Conservation (phyloP, 2,329 filamentous ascomycete genomes). For the Fusarium floridanum region DNA sequence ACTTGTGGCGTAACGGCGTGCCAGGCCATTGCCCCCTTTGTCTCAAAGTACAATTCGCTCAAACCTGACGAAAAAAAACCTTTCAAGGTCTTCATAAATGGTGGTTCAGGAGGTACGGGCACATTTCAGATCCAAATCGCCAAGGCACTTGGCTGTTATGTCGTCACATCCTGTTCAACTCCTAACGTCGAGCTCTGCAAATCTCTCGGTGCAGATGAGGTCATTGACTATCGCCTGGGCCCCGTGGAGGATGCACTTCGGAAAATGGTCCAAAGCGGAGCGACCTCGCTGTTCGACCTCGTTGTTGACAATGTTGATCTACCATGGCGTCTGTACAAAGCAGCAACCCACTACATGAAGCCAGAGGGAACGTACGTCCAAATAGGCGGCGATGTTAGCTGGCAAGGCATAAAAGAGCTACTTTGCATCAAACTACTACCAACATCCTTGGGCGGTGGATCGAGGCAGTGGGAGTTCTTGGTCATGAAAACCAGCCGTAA, state of each 20-base stretch:
- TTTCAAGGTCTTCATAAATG: background rate
- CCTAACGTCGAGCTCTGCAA: background rate
- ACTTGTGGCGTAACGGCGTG: background rate
- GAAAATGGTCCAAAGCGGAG: background rate
- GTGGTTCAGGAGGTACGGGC: background rate
- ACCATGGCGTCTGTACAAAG: background rate
- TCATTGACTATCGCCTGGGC: background rate
- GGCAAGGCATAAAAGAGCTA: background rate
- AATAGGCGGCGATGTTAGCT: background rate
- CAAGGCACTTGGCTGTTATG: background rate
- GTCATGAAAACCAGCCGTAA: background rate
- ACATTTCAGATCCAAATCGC: slow-evolving; percentile 1
- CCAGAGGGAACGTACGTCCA: background rate
- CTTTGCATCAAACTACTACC: background rate
- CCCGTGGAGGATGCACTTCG: background rate
- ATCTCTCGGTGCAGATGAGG: background rate
- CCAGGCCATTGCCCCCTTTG: background rate
- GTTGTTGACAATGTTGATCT: background rate
- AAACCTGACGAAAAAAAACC: background rate
- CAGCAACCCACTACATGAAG: background rate
- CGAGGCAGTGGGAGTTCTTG: background rate
- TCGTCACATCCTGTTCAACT: background rate
- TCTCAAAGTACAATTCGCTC: background rate
- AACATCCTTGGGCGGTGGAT: background rate
- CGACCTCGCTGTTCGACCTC: background rate